Evolutionary conservation across 2,329 filamentous ascomycete species (phyloP).

Genomic region (Ceratocystis albifundus): DNA sequence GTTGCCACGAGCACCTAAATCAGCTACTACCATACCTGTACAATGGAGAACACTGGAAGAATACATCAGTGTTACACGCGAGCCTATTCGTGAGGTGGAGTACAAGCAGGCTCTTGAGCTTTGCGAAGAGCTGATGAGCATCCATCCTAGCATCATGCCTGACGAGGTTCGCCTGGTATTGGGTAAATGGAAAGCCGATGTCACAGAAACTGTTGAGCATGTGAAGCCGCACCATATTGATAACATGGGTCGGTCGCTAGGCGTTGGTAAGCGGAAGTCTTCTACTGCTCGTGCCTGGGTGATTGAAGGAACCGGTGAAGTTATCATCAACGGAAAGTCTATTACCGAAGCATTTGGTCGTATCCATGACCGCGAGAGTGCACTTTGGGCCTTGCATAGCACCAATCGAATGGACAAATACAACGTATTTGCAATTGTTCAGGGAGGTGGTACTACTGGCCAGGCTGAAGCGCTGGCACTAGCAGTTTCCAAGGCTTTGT

Average conservation of each 20-base stretch:
- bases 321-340: constrained; percentile 81
- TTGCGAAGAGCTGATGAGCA: constrained; percentile 70
- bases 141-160: constrained; percentile 47
- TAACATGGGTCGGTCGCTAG: constrained; percentile 63
- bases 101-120: constrained; percentile 67
- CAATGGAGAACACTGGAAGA: constrained; percentile 72
- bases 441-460: constrained; percentile 82
- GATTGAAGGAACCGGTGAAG: constrained; percentile 85
- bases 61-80: constrained; percentile 60
- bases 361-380: constrained; percentile 87
- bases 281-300: constrained; percentile 75
- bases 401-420: constrained; percentile 86
- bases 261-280: constrained; percentile 75
- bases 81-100: constrained; percentile 62
- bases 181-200: constrained; percentile 23
- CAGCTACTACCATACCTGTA: constrained; percentile 42
- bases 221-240: constrained; percentile 45
- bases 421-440: constrained; percentile 79
- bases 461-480: constrained; percentile 91
- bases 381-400: constrained; percentile 76
- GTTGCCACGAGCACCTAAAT: constrained; percentile 43
- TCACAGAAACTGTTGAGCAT: constrained; percentile 20
- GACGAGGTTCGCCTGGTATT: constrained; percentile 21
- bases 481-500: constrained; percentile 74
- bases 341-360: constrained; percentile 72